Base-by-base conservation (phyloP, 75 land plant species). In the Chamaecyparis obtusa region DNA sequence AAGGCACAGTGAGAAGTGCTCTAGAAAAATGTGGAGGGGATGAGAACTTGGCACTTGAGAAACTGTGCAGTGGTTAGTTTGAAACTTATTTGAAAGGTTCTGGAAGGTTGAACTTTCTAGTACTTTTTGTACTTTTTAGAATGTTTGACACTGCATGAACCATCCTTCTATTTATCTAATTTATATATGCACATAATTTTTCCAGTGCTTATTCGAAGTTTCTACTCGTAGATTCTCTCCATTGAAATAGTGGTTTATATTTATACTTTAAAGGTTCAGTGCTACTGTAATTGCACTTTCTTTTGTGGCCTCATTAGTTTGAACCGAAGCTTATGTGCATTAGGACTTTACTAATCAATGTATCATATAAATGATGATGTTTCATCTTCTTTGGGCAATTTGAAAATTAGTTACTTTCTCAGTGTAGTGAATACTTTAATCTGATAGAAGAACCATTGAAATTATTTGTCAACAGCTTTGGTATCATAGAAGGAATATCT, bases 21-120 rank as follows among this genome's bases (percentile, higher is more conserved):
- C 84, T 96, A 72, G 95, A 93, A 85, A 84, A 83, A 75, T 90
- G 89, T 86, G 95, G 93, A 43, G 97, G 98, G 2, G 98, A 96
- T 83, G 98, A 96, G 84, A 96, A 96, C 81, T 81, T 95, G 87
- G 98, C 98, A 14, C 94, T 95, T 55, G 97, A 96, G 86, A 95
- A 94, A 88, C 97, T 95, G 64, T 92, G 92, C 72, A 89, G 92
- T 76, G 92, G 94, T 82, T 93, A 87, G 86, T 19, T 36, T 44
- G 84, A 86, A 44, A 46, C 51, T 44, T 41, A 81, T n/a, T 44
- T 3, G 3, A 13, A 81, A 81, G 30, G 48, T 46, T 81, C 83
- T 81, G 27, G 33, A 44, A 44, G 54, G 9, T 33, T 9, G 3
- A 37, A 17, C 81, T 24, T 39, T 78, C 32, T 81, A n/a, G 24